These are phyloP conservation scores for Xerocomus amazonicus DNA, from an alignment of 1,284 basidiomycete species.

Conservation along the genomic window DNA sequence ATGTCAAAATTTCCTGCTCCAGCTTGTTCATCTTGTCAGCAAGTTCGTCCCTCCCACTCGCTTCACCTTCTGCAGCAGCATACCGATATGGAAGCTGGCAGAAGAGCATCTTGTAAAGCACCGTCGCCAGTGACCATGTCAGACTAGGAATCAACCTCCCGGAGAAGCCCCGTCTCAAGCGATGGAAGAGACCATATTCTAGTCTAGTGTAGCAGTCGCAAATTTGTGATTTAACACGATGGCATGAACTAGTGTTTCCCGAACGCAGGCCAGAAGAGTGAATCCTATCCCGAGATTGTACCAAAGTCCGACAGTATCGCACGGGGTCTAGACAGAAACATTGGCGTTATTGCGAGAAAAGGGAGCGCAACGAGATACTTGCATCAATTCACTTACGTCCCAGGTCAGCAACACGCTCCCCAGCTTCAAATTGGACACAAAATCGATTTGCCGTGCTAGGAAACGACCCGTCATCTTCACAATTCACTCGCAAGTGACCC, in stretches of 20 bases:
- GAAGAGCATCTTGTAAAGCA: conserved; percentile 88
- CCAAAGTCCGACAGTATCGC: conserved; percentile 95
- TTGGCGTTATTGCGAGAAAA: conserved; percentile 5
- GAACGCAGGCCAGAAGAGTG: conserved; percentile 64
- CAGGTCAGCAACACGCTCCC: conserved; percentile 90
- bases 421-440: conserved; percentile 88
- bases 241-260: conserved; percentile 64
- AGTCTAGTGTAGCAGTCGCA: conserved; percentile 42
- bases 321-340: conserved; percentile 49
- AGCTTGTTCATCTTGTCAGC: conserved; percentile 60
- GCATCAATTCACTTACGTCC: conserved; percentile 84
- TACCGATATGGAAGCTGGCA: conserved; percentile 78
- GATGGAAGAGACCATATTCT: conserved; percentile 76
- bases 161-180: conserved; percentile 60
- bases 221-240: neutral
- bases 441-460: conserved; percentile 79
- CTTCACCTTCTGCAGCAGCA: conserved; percentile 55
- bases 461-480: conserved; percentile 6
- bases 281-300: conserved; percentile 80
- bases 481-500: neutral
- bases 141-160: conserved; percentile 81
- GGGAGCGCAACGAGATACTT: conserved; percentile 22
- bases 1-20: conserved; percentile 70
- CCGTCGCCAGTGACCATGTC: conserved; percentile 90
- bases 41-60: conserved; percentile 45